phyloP scores from a whole-genome alignment of 305 asterid genomes.

The Plantago coronopus region DNA sequence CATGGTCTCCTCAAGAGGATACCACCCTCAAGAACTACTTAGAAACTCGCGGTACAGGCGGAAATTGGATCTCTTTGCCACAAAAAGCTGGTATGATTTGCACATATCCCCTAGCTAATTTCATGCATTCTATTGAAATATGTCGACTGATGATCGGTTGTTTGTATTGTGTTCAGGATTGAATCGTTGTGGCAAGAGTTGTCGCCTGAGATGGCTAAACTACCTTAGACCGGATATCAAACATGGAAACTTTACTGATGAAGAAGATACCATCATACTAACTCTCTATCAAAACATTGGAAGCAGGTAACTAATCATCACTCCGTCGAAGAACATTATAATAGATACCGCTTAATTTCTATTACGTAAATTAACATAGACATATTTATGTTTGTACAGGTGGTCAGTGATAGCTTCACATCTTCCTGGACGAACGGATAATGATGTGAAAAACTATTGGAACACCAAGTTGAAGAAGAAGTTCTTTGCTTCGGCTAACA shows the following conservation, averaged over 20 bases:
- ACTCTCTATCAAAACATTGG: slow-evolving; percentile 50
- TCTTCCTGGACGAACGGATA: slow-evolving; percentile 61
- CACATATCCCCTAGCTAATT: background rate
- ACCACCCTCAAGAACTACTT: slow-evolving; percentile 36
- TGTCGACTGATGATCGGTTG: background rate
- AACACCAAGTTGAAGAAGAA: slow-evolving; percentile 67
- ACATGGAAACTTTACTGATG: slow-evolving; percentile 66
- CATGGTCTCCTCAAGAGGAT: slow-evolving; percentile 63
- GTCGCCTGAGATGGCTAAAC: slow-evolving; percentile 76
- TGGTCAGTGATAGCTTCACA: slow-evolving; percentile 76
- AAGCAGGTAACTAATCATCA: slow-evolving; percentile 43
- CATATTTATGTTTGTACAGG: slow-evolving; percentile 25
- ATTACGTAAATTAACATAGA: too few relatives aligned
- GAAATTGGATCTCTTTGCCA: slow-evolving; percentile 56
- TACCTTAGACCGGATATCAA: slow-evolving; percentile 69
- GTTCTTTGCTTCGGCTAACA: slow-evolving; percentile 18
- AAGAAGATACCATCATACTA: slow-evolving; percentile 53
- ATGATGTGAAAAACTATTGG: slow-evolving; percentile 77
- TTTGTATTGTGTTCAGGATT: slow-evolving; percentile 30
- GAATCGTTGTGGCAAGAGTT: slow-evolving; percentile 70
- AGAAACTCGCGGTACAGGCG: slow-evolving; percentile 38
- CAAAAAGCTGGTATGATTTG: slow-evolving; percentile 44
- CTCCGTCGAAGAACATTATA: too few relatives aligned
- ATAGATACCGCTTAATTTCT: too few relatives aligned
- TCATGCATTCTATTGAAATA: background rate